These are phyloP conservation scores for Athelia sp. DNA, from an alignment of 1,284 basidiomycete species.

Conservation along the genomic window DNA sequence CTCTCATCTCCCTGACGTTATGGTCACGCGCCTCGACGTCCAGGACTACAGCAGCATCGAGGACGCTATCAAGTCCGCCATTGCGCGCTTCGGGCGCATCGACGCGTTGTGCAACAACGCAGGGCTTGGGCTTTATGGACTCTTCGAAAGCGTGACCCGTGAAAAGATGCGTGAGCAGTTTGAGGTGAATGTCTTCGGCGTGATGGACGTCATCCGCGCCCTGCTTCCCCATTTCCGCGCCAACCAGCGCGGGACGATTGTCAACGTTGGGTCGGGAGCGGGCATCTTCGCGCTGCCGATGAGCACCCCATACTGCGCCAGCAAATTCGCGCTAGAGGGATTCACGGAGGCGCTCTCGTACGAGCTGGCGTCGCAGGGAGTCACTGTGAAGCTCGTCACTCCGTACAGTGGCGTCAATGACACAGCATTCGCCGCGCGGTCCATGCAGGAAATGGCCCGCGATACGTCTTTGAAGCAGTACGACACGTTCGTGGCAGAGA, in stretches of 20 bases:
- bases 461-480: constrained; percentile 9
- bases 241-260: constrained; percentile 8
- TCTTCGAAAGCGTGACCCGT: constrained; percentile 13
- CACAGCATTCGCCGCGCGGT: constrained; percentile 7
- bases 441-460: not conserved
- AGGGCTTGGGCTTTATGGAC: constrained; percentile 31
- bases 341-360: constrained; percentile 18
- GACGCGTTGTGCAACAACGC: constrained; percentile 61
- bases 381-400: constrained; percentile 13
- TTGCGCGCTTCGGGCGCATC: constrained; percentile 41
- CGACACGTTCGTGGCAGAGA: constrained; percentile 6
- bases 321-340: constrained; percentile 29
- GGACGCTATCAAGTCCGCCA: constrained; percentile 34
- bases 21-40: constrained; percentile 33
- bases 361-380: constrained; percentile 15
- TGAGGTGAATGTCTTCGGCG: constrained; percentile 15
- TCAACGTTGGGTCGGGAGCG: constrained; percentile 14
- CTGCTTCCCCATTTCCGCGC: constrained; percentile 13
- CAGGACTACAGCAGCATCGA: constrained; percentile 26
- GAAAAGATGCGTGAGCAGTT: constrained; percentile 13
- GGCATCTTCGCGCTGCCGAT: constrained; percentile 11
- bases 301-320: constrained; percentile 19
- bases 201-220: constrained; percentile 15
- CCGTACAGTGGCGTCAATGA: constrained; percentile 13
- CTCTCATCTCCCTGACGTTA: constrained; percentile 15